Percentiles rank a stretch among this genome's conserved stretches.
Evolutionary conservation across 768 basidiomycete genomes (phyloP).

Genomic region (Lactarius akahatsu): DNA sequence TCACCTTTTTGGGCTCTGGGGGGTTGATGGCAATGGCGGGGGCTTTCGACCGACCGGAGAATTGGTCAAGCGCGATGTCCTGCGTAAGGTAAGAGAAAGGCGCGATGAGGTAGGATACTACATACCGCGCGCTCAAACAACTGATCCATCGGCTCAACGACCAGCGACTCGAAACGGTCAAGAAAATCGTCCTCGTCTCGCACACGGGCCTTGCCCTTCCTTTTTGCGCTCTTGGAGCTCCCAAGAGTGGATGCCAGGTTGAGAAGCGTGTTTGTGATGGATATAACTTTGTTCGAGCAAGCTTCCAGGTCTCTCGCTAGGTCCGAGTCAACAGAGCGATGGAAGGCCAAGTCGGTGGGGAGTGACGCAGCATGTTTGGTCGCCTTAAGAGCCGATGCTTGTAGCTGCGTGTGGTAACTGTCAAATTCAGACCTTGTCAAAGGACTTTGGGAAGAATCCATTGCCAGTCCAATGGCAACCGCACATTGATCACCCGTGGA

Average conservation of each 20-base stretch:
- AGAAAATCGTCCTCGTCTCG: slow-evolving; percentile 76
- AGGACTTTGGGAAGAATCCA: too few relatives aligned
- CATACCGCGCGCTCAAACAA: slow-evolving; percentile 81
- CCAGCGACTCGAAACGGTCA: slow-evolving; percentile 73
- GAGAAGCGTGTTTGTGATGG: slow-evolving; percentile 65
- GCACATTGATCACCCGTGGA: too few relatives aligned
- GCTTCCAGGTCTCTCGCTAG: slow-evolving; percentile 71
- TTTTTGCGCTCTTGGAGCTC: slow-evolving; percentile 35
- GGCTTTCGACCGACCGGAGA: slow-evolving; percentile 65
- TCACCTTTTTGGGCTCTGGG: slow-evolving; percentile 36
- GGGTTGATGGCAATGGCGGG: slow-evolving; percentile 62
- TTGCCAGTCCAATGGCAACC: too few relatives aligned
- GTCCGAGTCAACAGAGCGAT: slow-evolving; percentile 77
- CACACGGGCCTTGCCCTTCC: slow-evolving; percentile 57
- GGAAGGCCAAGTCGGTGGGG: slow-evolving; percentile 81
- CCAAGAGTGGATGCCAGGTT: slow-evolving; percentile 48
- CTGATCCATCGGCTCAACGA: slow-evolving; percentile 82
- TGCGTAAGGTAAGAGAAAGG: slow-evolving; percentile 34
- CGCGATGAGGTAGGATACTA: slow-evolving; percentile 3
- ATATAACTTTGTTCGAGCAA: slow-evolving; percentile 64
- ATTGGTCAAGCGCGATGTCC: slow-evolving; percentile 84
- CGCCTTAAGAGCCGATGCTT: slow-evolving; percentile 58
- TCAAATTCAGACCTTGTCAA: too few relatives aligned
- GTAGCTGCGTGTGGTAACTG: slow-evolving; percentile 31
- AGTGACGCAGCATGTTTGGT: slow-evolving; percentile 62